Evolutionary conservation across 169 alveolate genomes (phyloP).

Genomic region (Babesia gibsoni): DNA sequence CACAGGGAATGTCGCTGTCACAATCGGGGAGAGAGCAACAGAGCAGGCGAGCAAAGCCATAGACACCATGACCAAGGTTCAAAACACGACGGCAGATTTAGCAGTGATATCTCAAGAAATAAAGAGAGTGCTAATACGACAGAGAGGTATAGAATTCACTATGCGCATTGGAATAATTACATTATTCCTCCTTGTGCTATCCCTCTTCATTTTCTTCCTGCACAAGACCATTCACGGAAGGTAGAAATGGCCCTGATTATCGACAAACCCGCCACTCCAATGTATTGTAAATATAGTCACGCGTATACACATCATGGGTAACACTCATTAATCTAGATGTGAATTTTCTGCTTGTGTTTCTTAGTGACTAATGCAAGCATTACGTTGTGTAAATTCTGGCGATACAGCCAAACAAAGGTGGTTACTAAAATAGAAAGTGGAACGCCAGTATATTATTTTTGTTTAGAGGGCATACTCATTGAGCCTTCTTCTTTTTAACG

Average conservation of each 20-base stretch:
- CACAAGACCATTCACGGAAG: too few species aligned
- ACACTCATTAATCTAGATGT: too few species aligned
- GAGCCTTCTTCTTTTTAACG: constrained; percentile 75
- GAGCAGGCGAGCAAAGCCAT: constrained; percentile 63
- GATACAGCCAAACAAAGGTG: too few species aligned
- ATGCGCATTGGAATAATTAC: constrained; percentile 28
- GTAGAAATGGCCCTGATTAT: neutral
- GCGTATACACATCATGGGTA: too few species aligned
- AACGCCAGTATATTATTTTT: neutral
- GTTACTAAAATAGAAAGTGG: too few species aligned
- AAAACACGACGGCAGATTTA: constrained; percentile 44
- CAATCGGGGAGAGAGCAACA: constrained; percentile 45
- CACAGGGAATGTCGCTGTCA: constrained; percentile 55
- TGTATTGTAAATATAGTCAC: neutral
- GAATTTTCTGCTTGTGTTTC: too few species aligned
- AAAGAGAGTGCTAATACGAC: constrained; percentile 61
- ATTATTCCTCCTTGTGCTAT: constrained; percentile 16
- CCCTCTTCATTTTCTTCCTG: constrained; percentile 31
- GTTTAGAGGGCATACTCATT: neutral
- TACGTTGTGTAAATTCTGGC: neutral
- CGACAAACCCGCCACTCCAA: neutral
- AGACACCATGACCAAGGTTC: constrained; percentile 36
- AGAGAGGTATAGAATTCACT: constrained; percentile 54
- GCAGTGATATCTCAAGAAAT: constrained; percentile 53
- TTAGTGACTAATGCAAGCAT: neutral